phyloP scores from a whole-genome alignment of 164 flowering plant species.

The Annona cherimola region DNA sequence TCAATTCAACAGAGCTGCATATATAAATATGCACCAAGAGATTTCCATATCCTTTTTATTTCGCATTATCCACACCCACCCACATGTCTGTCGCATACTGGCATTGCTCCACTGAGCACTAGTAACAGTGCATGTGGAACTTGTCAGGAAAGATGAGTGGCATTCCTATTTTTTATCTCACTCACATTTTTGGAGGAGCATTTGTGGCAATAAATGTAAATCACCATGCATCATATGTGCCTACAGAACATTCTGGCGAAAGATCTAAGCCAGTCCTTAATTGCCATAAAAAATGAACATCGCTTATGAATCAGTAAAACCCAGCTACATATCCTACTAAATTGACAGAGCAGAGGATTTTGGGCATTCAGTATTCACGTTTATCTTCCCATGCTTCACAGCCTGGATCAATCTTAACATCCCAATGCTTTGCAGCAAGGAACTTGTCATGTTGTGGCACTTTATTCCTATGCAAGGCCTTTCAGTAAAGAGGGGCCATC shows the following conservation, averaged over 20 bases:
- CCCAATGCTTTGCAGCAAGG: conserved; percentile 2
- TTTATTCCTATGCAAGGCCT: conserved; percentile 2
- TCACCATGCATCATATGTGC: not conserved
- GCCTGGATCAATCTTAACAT: not conserved
- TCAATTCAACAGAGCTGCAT: not conserved
- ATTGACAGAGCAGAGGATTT: too few species aligned
- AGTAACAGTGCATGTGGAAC: not conserved
- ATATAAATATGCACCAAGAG: not conserved
- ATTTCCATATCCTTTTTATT: not conserved
- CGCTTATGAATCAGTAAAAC: not conserved
- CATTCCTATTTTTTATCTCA: not conserved
- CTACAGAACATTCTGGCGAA: not conserved
- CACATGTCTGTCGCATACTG: not conserved
- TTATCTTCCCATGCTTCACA: too few species aligned
- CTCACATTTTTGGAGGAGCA: not conserved
- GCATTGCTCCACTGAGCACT: not conserved
- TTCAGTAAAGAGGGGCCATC: not conserved
- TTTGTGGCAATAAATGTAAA: not conserved
- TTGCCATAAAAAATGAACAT: not conserved
- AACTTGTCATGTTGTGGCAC: conserved; percentile 1
- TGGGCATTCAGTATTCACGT: too few species aligned
- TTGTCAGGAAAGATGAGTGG: not conserved
- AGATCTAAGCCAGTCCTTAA: not conserved
- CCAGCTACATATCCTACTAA: not conserved
- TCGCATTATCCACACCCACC: not conserved